A percentile compares a stretch with the other conserved stretches of the same genome.
phyloP scores from a whole-genome alignment of 768 basidiomycete genomes.

The Scleroderma citrinum region DNA sequence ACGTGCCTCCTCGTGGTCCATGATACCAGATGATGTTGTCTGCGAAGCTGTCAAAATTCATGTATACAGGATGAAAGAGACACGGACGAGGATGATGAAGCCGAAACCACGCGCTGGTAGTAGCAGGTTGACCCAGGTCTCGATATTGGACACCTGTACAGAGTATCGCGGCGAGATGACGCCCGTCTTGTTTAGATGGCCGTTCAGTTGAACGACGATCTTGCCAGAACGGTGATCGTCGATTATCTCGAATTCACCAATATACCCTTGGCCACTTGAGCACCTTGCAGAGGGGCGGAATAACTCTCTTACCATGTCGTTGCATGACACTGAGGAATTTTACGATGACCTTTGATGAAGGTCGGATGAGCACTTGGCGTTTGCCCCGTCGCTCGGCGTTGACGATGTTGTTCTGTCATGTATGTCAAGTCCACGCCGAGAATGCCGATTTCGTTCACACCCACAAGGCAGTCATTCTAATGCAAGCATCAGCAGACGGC shows the following conservation, averaged over 20 bases:
- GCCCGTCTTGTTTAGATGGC: slow-evolving; percentile 98
- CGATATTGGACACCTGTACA: slow-evolving; percentile 87
- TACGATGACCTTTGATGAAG: slow-evolving; percentile 95
- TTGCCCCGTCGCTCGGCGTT: slow-evolving; percentile 99
- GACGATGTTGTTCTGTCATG: slow-evolving; percentile 84
- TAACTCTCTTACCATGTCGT: slow-evolving; percentile 77
- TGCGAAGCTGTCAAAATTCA: slow-evolving; percentile 21
- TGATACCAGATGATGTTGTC: slow-evolving; percentile 97
- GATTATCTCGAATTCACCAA: slow-evolving; percentile 97
- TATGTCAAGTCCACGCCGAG: neutral
- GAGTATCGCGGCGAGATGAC: slow-evolving; percentile 99
- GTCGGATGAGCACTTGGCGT: slow-evolving; percentile 97
- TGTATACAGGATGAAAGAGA: neutral
- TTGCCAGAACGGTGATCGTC: slow-evolving; percentile 99
- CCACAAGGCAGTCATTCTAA: slow-evolving; percentile 55
- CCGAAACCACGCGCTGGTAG: slow-evolving; percentile 96
- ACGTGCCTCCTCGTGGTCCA: slow-evolving; percentile 98
- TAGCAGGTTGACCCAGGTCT: slow-evolving; percentile 94
- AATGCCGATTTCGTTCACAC: slow-evolving; percentile 8
- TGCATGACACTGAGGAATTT: slow-evolving; percentile 99
- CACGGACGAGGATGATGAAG: slow-evolving; percentile 84
- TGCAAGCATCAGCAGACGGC: slow-evolving; percentile 1
- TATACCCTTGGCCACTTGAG: slow-evolving; percentile 64
- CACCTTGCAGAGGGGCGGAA: neutral
- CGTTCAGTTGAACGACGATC: slow-evolving; percentile 97